Evolutionary conservation across 495 filamentous ascomycete genomes (phyloP), one percentile per base, ranked within the genome.

Genomic region (Terfezia claveryi): DNA sequence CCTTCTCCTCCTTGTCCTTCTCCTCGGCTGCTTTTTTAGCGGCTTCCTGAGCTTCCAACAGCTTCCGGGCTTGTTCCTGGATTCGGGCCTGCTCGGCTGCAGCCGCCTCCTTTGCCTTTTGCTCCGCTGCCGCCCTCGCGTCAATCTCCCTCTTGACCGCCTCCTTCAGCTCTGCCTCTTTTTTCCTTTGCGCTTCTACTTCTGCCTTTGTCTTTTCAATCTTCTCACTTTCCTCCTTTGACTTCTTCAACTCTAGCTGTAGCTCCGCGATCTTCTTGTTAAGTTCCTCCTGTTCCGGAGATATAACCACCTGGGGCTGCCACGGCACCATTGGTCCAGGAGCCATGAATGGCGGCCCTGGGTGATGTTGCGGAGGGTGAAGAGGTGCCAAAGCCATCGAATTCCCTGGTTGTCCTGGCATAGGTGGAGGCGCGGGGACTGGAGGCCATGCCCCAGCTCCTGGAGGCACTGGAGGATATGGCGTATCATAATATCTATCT

Each of bases 1-100:
- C 37, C 50, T 61, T 59, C 38, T 65, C 56, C 37, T 61, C 58
- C 8, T 56, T 54, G 32, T 56, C 36, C 38, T 55, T 63, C 50
- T 49, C 49, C 46, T 56, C 61, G 49, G 65, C 56, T 53, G 62
- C 61, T 6, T 56, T 17, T 2, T 9, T 36, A 12, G 14, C 50
- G 14, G 50, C 50, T 14, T 14, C 41, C 12, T 14, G 14, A 46
- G 41, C 41, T 46, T 14, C 41, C 27, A 32, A 32, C 27, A 32
- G 27, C 27, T 32, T 32, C 41, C 17, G 12, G 4, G 41, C 41
- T 20, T 46, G 12, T 1, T 46, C 41, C 17, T 46, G 41, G 4
- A 20, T 20, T 14, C 12, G 12, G 17, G 17, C 14, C 4, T 14
- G 14, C 41, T 46, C 41, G 1, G 41, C 41, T 20, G 41, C 41